Percentiles rank a stretch among this genome's conserved stretches.
Evolutionary conservation across 805 yeast species (phyloP).

Genomic region (Candida gorgasii): DNA sequence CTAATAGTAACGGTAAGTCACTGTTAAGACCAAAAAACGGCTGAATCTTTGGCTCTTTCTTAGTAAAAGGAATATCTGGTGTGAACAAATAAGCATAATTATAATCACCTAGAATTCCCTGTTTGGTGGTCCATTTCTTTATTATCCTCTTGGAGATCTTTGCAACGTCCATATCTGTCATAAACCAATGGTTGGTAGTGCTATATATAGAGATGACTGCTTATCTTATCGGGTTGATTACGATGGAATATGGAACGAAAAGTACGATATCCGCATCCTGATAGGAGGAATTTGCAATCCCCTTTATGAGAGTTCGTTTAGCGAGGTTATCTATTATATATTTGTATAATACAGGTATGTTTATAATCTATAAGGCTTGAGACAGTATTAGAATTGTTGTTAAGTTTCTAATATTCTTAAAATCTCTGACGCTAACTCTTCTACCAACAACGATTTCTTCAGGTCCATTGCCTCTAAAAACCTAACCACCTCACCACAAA

Average conservation of each 20-base stretch:
- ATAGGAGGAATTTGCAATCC: background rate
- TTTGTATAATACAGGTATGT: no score
- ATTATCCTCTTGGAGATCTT: background rate
- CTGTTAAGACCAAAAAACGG: slow-evolving; percentile 81
- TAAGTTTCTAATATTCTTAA: slow-evolving; percentile 5
- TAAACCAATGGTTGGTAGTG: background rate
- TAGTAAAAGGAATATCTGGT: slow-evolving; percentile 71
- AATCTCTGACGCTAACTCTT: slow-evolving; percentile 34
- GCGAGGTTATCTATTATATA: background rate
- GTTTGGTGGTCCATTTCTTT: slow-evolving; percentile 62
- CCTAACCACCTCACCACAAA: background rate
- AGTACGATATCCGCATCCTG: background rate
- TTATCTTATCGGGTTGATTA: background rate
- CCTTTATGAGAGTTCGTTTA: background rate
- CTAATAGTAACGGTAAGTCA: slow-evolving; percentile 77
- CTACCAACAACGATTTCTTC: slow-evolving; percentile 37
- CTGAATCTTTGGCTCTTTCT: slow-evolving; percentile 48
- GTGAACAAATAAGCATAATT: slow-evolving; percentile 76
- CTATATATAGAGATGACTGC: background rate
- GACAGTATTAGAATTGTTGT: no score
- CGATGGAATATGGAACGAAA: background rate
- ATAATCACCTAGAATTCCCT: slow-evolving; percentile 81
- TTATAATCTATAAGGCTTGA: no score
- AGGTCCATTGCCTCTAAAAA: background rate
- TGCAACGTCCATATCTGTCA: background rate